Evolutionary conservation across 441 rosid genomes (phyloP).

Genomic region (Gossypium aridum): DNA sequence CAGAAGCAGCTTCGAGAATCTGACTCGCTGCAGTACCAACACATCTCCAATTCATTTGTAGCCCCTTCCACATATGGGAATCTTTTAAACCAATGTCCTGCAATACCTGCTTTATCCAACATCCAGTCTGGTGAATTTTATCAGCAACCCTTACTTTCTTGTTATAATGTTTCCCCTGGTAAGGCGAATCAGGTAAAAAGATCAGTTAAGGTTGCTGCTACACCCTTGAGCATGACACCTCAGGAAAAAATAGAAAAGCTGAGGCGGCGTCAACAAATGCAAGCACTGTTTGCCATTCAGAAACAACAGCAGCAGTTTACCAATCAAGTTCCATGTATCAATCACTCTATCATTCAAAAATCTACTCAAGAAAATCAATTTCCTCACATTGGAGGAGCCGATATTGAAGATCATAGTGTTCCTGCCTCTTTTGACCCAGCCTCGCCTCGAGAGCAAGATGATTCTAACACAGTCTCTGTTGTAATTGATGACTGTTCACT

Average conservation of each 20-base stretch:
- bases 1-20: constrained; percentile 46
- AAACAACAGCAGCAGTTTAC: constrained; percentile 73
- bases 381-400: constrained; percentile 32
- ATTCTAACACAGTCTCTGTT: constrained; percentile 38
- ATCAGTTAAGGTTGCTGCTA: constrained; percentile 33
- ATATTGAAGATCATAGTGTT: constrained; percentile 37
- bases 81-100: constrained; percentile 48
- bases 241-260: constrained; percentile 88
- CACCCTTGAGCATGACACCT: constrained; percentile 75
- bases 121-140: constrained; percentile 45
- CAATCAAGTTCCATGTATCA: constrained; percentile 36
- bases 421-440: constrained; percentile 49
- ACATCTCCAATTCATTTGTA: constrained; percentile 37
- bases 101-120: constrained; percentile 44
- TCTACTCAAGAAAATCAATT: constrained; percentile 39
- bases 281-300: constrained; percentile 94
- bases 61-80: constrained; percentile 46
- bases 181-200: constrained; percentile 34
- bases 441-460: constrained; percentile 55
- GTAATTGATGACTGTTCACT: constrained; percentile 39
- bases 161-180: constrained; percentile 41
- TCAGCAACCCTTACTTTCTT: constrained; percentile 43
- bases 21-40: constrained; percentile 49
- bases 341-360: constrained; percentile 36
- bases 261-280: constrained; percentile 91